Conservation (phyloP, 441 rosid genomes). For the Croton setiger region DNA sequence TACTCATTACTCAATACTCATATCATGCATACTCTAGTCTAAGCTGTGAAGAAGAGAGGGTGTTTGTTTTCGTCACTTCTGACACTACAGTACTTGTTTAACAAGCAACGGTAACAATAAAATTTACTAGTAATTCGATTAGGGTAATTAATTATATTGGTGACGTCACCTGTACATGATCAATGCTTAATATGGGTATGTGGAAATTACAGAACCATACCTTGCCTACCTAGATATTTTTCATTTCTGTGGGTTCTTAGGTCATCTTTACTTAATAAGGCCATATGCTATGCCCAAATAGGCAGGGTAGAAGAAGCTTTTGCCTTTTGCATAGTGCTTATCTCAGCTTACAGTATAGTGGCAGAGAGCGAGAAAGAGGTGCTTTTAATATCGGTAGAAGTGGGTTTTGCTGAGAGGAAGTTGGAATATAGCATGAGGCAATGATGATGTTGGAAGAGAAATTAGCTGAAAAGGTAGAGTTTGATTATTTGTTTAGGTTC, state of each 20-base stretch:
- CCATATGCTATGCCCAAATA: neutral
- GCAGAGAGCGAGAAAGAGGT: neutral
- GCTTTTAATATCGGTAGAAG: too few species aligned
- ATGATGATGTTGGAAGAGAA: conserved; percentile 10
- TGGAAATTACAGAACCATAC: neutral
- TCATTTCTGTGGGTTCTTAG: neutral
- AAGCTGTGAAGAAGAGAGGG: neutral
- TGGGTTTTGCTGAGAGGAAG: neutral
- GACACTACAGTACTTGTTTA: conserved; percentile 20
- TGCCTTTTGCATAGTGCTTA: neutral
- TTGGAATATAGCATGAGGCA: conserved; percentile 1
- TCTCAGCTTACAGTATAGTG: neutral
- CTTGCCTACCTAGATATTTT: neutral
- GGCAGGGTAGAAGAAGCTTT: neutral
- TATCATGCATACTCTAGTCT: too few species aligned
- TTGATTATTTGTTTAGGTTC: neutral
- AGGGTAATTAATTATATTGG: neutral
- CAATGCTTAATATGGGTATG: conserved; percentile 22
- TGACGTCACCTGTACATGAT: conserved; percentile 26
- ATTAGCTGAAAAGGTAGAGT: conserved; percentile 9
- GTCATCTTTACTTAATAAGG: neutral
- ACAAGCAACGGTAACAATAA: conserved; percentile 21
- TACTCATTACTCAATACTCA: neutral
- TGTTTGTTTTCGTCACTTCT: neutral
- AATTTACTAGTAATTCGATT: neutral